Evolutionary conservation across 2,329 filamentous ascomycete species (phyloP).

Genomic region (Cordyceps cateniannulata): DNA sequence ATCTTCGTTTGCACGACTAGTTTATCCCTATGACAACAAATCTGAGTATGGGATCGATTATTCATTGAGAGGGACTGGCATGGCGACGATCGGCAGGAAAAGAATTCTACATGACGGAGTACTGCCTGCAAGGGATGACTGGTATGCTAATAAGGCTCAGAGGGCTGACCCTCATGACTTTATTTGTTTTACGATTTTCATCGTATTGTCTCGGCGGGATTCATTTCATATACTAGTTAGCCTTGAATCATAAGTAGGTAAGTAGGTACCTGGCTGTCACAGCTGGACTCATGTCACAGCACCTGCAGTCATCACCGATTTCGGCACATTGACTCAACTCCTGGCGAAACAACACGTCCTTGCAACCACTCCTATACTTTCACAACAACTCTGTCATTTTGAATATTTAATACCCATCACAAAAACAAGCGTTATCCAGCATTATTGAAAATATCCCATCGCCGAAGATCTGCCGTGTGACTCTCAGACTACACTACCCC

Average conservation of each 20-base stretch:
- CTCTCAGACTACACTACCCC: conserved; percentile 1
- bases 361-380: background rate
- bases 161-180: background rate
- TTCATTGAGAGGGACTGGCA: too few species aligned
- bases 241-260: background rate
- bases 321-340: conserved; percentile 5
- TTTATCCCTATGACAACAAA: too few species aligned
- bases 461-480: conserved; percentile 12
- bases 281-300: background rate
- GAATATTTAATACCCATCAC: background rate
- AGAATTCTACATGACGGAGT: too few species aligned
- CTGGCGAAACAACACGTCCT: background rate
- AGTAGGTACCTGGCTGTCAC: too few species aligned
- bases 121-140: background rate
- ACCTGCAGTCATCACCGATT: background rate
- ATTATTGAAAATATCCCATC: background rate
- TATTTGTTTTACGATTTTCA: background rate
- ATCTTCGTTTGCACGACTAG: too few species aligned
- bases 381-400: background rate
- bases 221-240: background rate
- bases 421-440: background rate
- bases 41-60: too few species aligned
- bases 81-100: too few species aligned
- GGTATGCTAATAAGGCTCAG: background rate
- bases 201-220: background rate